Percentiles rank a stretch among this genome's conserved stretches.
Evolutionary conservation across 1,139 yeast genomes (phyloP).

Genomic region (Magnusiomyces fungicola): DNA sequence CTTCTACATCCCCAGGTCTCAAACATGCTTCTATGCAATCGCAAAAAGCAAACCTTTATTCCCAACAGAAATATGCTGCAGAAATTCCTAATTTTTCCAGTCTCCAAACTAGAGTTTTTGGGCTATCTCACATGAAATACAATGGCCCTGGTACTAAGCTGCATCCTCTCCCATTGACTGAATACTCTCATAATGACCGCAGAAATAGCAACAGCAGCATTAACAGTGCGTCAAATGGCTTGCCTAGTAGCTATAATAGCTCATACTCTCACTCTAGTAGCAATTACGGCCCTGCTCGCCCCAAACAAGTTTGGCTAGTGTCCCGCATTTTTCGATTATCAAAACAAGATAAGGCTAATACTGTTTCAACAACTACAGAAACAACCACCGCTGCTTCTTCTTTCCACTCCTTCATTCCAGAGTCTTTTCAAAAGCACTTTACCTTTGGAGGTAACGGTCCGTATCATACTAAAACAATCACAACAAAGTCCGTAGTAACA

Average conservation of each 20-base stretch:
- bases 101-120: constrained; percentile 12
- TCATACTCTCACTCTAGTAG: neutral
- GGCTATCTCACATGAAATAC: constrained; percentile 7
- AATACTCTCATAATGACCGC: neutral
- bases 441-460: neutral
- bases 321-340: constrained; percentile 9
- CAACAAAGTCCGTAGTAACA: too few species aligned
- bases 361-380: neutral
- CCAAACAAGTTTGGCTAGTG: constrained; percentile 9
- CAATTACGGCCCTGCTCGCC: neutral
- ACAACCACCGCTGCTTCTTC: neutral
- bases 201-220: neutral
- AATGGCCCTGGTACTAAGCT: constrained; percentile 11
- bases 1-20: neutral
- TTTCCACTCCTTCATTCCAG: neutral
- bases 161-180: constrained; percentile 10
- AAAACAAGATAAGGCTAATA: neutral
- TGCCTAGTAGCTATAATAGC: neutral
- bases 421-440: neutral
- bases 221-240: neutral
- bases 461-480: too few species aligned
- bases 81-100: constrained; percentile 9
- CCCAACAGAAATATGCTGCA: constrained; percentile 1
- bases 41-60: neutral
- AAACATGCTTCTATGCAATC: neutral